phyloP scores from a whole-genome alignment of 495 filamentous ascomycete genomes.

The Sphaerosporella brunnea region DNA sequence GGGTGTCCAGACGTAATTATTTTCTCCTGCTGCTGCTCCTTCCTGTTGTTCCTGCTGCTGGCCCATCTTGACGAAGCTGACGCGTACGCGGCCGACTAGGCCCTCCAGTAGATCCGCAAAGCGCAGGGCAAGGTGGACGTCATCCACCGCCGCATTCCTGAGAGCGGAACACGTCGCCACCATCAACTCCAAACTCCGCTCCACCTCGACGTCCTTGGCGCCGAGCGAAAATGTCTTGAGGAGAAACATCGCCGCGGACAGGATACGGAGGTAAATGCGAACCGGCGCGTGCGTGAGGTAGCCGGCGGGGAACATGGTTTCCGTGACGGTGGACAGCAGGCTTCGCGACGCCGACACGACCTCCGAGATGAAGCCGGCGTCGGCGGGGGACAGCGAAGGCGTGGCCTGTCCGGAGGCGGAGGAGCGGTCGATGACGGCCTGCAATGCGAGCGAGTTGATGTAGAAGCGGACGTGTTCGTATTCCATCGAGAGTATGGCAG shows the following conservation, averaged over 20 bases:
- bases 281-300: slow-evolving; percentile 86
- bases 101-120: slow-evolving; percentile 85
- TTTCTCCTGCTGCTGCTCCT: not conserved
- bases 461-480: slow-evolving; percentile 82
- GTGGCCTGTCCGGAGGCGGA: slow-evolving; percentile 36
- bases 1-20: not conserved
- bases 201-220: slow-evolving; percentile 73
- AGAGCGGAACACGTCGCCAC: slow-evolving; percentile 64
- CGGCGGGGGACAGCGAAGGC: slow-evolving; percentile 38
- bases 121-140: slow-evolving; percentile 84
- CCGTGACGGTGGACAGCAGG: slow-evolving; percentile 63
- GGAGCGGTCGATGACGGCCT: slow-evolving; percentile 88
- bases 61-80: slow-evolving; percentile 41
- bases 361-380: slow-evolving; percentile 60
- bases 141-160: slow-evolving; percentile 74
- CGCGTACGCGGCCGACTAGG: slow-evolving; percentile 53
- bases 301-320: slow-evolving; percentile 61
- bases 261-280: slow-evolving; percentile 82
- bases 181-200: slow-evolving; percentile 61
- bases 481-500: slow-evolving; percentile 73
- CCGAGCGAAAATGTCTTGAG: slow-evolving; percentile 90
- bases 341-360: slow-evolving; percentile 76
- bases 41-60: not conserved
- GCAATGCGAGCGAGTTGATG: slow-evolving; percentile 77
- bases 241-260: slow-evolving; percentile 87